Conservation (phyloP, 192 early-diverging fungal genomes). For the Coemansia guatemalensis region DNA sequence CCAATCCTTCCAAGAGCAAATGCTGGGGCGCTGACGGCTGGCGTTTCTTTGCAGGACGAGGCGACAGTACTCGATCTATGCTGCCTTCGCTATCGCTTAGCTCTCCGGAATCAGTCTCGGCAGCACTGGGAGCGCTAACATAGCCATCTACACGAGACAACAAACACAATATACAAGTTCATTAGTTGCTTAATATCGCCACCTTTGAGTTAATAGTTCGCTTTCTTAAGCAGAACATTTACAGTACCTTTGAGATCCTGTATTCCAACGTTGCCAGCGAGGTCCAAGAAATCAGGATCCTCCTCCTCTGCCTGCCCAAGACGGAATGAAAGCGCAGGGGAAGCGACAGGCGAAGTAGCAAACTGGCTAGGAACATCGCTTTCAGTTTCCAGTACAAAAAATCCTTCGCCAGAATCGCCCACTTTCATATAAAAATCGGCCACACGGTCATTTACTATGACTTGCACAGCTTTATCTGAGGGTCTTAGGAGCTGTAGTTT, state of each 20-base stretch:
- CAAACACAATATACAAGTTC: slow-evolving; percentile 1
- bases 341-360: slow-evolving; percentile 88
- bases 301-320: slow-evolving; percentile 1
- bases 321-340: slow-evolving; percentile 52
- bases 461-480: slow-evolving; percentile 88
- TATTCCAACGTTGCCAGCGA: slow-evolving; percentile 21
- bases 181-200: too few relatives aligned
- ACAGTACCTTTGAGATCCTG: slow-evolving; percentile 6
- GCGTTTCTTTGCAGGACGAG: neutral
- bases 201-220: too few relatives aligned
- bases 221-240: too few relatives aligned
- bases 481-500: slow-evolving; percentile 90
- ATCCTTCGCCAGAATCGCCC: slow-evolving; percentile 95
- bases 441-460: slow-evolving; percentile 78
- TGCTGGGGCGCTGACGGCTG: neutral
- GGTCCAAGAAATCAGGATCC: slow-evolving; percentile 50
- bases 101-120: slow-evolving; percentile 51
- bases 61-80: neutral
- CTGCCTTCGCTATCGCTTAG: neutral
- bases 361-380: slow-evolving; percentile 87
- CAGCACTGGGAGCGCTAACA: slow-evolving; percentile 68
- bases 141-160: slow-evolving; percentile 53
- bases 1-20: neutral
- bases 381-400: slow-evolving; percentile 95
- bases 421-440: slow-evolving; percentile 93